phyloP scores from a whole-genome alignment of 2,329 filamentous ascomycete genomes.

The Alternaria hordeiaustralica region DNA sequence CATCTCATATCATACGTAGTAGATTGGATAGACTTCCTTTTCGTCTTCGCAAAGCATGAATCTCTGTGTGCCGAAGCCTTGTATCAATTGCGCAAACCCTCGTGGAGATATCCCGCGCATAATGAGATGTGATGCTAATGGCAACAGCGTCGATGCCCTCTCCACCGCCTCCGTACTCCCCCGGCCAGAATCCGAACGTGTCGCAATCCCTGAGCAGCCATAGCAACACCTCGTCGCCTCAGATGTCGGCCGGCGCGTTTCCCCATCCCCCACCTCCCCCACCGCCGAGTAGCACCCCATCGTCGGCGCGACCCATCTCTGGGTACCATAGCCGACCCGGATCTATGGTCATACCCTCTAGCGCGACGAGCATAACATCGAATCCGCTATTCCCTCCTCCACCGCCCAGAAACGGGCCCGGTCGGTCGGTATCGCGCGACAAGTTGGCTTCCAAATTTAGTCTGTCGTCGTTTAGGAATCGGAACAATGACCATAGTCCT shows the following conservation, averaged over 20 bases:
- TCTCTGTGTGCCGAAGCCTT: background rate
- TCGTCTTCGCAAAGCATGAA: background rate
- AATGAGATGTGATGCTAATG: slow-evolving; percentile 23
- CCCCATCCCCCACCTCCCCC: slow-evolving; percentile 44
- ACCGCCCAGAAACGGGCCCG: slow-evolving; percentile 41
- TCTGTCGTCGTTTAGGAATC: slow-evolving; percentile 48
- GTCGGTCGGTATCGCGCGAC: slow-evolving; percentile 49
- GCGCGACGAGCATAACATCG: slow-evolving; percentile 43
- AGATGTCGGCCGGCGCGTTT: slow-evolving; percentile 45
- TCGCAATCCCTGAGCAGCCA: slow-evolving; percentile 37
- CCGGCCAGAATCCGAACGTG: slow-evolving; percentile 49
- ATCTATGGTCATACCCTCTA: slow-evolving; percentile 43
- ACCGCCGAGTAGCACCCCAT: slow-evolving; percentile 35
- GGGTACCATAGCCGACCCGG: slow-evolving; percentile 39
- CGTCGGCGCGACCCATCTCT: slow-evolving; percentile 39
- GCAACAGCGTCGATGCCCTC: slow-evolving; percentile 56
- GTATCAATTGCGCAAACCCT: slow-evolving; percentile 3
- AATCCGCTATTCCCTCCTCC: slow-evolving; percentile 50
- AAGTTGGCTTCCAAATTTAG: slow-evolving; percentile 48
- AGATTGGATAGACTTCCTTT: background rate
- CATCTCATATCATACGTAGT: background rate
- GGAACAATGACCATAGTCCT: slow-evolving; percentile 42
- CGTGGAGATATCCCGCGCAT: background rate
- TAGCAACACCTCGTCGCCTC: slow-evolving; percentile 42
- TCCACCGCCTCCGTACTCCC: slow-evolving; percentile 58